These are phyloP conservation scores for Aspergillus vadensis DNA, from an alignment of 2,329 filamentous ascomycete species.

Conservation along the genomic window DNA sequence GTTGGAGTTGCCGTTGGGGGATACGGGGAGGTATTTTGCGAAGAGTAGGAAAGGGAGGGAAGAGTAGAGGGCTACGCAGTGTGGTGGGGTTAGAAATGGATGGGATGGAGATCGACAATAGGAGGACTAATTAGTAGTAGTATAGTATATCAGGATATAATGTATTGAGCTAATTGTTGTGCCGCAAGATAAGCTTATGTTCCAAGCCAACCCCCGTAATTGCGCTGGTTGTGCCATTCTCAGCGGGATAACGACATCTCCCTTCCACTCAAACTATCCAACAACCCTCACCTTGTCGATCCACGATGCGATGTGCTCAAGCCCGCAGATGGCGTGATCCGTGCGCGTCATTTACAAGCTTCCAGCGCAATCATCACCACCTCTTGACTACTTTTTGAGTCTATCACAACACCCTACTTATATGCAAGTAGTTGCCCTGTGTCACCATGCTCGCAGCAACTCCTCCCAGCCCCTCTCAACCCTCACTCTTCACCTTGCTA, in stretches of 20 bases:
- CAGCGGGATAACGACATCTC: conserved; percentile 24
- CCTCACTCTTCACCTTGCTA: too few species aligned
- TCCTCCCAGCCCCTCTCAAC: background rate
- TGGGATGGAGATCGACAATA: too few species aligned
- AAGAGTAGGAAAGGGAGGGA: conserved; percentile 26
- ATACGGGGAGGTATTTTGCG: conserved; percentile 45
- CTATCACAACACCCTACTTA: background rate
- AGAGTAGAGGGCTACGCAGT: background rate
- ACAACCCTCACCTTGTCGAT: background rate
- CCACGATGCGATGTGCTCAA: background rate
- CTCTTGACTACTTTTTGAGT: background rate
- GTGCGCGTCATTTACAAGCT: conserved; percentile 4
- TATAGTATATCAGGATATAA: background rate
- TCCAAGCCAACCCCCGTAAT: background rate
- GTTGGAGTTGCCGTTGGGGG: conserved; percentile 46
- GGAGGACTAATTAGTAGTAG: background rate
- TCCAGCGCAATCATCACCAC: background rate
- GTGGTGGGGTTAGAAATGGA: too few species aligned
- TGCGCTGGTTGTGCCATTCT: background rate
- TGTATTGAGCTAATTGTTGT: background rate
- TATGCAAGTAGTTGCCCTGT: too few species aligned
- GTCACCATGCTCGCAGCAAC: background rate
- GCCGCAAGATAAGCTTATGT: background rate
- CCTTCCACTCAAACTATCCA: conserved; percentile 4
- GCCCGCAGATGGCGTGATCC: background rate